These are phyloP conservation scores for Rhizoclosmatium sp. DNA, from an alignment of 192 early-diverging fungal species.

Conservation along the genomic window DNA sequence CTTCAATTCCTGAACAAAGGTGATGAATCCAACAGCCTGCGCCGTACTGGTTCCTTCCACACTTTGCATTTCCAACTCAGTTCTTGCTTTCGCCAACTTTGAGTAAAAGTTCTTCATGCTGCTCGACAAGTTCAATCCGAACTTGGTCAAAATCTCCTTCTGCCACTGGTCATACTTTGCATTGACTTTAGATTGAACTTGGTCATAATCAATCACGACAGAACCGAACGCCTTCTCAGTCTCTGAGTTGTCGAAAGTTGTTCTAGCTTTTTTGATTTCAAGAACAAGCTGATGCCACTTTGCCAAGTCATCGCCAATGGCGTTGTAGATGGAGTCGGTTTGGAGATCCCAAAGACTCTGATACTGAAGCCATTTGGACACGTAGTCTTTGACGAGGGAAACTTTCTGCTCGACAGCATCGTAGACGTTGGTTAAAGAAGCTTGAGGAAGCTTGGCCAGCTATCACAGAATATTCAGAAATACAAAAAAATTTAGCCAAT, in stretches of 20 bases:
- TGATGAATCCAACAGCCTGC: constrained; percentile 93
- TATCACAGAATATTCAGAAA: neutral
- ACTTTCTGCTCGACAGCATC: constrained; percentile 81
- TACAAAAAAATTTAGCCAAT: constrained; percentile 1
- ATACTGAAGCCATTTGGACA: constrained; percentile 95
- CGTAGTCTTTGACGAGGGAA: constrained; percentile 80
- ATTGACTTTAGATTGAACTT: constrained; percentile 98
- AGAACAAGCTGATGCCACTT: constrained; percentile 94
- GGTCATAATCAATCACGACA: constrained; percentile 92
- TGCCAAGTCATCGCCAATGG: constrained; percentile 86
- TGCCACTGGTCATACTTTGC: constrained; percentile 99
- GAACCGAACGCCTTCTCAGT: constrained; percentile 87
- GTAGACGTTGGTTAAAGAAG: constrained; percentile 81
- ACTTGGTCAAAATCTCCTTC: constrained; percentile 90
- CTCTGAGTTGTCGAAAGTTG: constrained; percentile 97
- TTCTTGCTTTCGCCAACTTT: constrained; percentile 76
- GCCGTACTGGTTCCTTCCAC: constrained; percentile 85
- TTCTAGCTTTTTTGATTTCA: constrained; percentile 92
- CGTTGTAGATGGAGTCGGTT: constrained; percentile 78
- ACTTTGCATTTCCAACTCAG: constrained; percentile 87
- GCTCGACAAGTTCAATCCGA: constrained; percentile 79
- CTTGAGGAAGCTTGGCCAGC: constrained; percentile 74
- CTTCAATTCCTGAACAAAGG: constrained; percentile 94
- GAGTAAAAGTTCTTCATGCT: constrained; percentile 85
- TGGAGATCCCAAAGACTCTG: constrained; percentile 99